Evolutionary conservation across 2,329 filamentous ascomycete species (phyloP).

Genomic region (Cordyceps tenuipes): DNA sequence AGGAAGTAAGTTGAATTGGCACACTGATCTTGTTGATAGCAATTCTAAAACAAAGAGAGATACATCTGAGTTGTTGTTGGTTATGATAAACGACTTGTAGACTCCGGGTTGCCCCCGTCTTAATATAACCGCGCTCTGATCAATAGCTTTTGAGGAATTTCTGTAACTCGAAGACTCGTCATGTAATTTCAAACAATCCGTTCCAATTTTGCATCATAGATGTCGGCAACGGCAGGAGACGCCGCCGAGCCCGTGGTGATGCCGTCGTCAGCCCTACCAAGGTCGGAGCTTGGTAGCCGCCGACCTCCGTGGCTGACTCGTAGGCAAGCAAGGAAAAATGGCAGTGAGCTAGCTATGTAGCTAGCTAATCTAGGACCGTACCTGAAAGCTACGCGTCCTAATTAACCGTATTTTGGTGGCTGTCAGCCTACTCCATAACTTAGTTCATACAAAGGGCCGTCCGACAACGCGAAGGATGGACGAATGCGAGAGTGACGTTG

Average conservation of each 20-base stretch:
- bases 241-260: neutral
- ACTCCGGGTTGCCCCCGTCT: neutral
- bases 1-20: too few species aligned
- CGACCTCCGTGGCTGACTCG: neutral
- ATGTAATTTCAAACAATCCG: neutral
- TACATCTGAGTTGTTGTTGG: too few species aligned
- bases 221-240: neutral
- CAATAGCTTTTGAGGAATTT: neutral
- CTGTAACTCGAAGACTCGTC: too few species aligned
- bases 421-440: neutral
- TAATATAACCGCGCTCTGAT: neutral
- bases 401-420: too few species aligned
- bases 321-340: neutral
- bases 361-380: neutral
- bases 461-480: too few species aligned
- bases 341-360: too few species aligned
- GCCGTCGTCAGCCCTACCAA: neutral
- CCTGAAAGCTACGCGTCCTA: neutral
- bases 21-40: too few species aligned
- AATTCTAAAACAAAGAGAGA: too few species aligned
- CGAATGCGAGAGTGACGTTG: too few species aligned
- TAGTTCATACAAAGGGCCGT: too few species aligned
- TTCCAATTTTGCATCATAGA: constrained; percentile 10
- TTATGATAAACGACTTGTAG: too few species aligned
- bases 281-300: neutral